Conservation (phyloP, 2,329 filamentous ascomycete genomes). For the Fusarium pseudoanthophilum region DNA sequence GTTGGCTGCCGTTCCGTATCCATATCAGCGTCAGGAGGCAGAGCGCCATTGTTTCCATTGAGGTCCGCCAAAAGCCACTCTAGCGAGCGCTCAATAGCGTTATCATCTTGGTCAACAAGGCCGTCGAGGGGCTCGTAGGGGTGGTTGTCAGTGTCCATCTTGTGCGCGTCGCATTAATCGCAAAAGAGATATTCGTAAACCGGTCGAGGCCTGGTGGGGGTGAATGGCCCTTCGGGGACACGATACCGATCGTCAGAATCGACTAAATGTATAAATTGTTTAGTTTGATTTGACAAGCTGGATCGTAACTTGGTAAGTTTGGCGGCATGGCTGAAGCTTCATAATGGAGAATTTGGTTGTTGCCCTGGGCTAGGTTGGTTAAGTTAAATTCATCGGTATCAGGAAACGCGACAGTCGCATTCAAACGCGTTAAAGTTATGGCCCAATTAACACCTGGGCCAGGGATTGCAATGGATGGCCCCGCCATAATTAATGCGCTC, state of each 20-base stretch:
- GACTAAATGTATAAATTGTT: not conserved
- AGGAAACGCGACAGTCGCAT: slow-evolving; percentile 37
- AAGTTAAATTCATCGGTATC: slow-evolving; percentile 17
- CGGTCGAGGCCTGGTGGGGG: slow-evolving; percentile 11
- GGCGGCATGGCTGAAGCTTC: slow-evolving; percentile 1
- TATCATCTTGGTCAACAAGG: not conserved
- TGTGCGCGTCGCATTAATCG: slow-evolving; percentile 3
- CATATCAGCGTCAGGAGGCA: not conserved
- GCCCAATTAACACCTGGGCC: slow-evolving; percentile 24
- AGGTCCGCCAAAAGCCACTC: slow-evolving; percentile 15
- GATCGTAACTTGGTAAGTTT: not conserved
- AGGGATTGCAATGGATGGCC: not conserved
- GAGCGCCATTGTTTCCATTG: not conserved
- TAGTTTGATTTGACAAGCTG: not conserved
- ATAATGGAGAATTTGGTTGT: slow-evolving; percentile 1
- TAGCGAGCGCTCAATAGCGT: slow-evolving; percentile 17
- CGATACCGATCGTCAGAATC: not conserved
- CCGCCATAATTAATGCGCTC: slow-evolving; percentile 5
- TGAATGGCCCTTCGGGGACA: not conserved
- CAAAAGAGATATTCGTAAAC: not conserved
- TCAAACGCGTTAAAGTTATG: slow-evolving; percentile 33
- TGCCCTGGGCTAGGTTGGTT: not conserved
- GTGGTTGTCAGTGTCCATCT: slow-evolving; percentile 30
- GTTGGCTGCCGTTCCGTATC: not conserved
- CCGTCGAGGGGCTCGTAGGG: slow-evolving; percentile 13